Conservation (phyloP, 164 flowering plant species). For the Vitis riparia region DNA sequence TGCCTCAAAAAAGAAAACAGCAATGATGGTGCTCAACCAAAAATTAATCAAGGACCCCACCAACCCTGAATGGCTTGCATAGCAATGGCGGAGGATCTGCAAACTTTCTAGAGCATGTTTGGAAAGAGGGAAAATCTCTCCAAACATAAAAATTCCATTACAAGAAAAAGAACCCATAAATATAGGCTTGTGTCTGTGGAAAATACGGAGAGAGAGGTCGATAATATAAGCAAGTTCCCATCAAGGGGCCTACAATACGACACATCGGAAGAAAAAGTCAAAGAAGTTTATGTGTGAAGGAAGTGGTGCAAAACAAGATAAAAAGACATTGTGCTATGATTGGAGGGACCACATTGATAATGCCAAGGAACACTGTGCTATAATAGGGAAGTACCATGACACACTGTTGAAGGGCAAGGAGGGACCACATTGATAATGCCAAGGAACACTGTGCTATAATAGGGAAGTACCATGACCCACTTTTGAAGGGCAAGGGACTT, state of each 20-base stretch:
- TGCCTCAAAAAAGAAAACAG: not conserved
- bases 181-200: not conserved
- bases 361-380: constrained; percentile 12
- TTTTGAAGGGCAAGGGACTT: not conserved
- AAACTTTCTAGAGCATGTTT: constrained; percentile 1
- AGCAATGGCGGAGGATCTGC: not conserved
- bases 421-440: constrained; percentile 24
- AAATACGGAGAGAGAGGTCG: not conserved
- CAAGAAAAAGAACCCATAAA: not conserved
- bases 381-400: constrained; percentile 13
- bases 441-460: constrained; percentile 10
- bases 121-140: not conserved
- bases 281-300: constrained; percentile 18
- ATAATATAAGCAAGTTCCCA: constrained; percentile 1
- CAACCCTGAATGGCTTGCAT: not conserved
- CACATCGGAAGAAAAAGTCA: constrained; percentile 12
- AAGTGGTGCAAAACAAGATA: constrained; percentile 17
- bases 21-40: constrained; percentile 6
- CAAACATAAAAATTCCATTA: constrained; percentile 3
- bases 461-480: constrained; percentile 18
- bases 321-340: constrained; percentile 2
- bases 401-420: constrained; percentile 3
- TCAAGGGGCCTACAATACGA: constrained; percentile 15
- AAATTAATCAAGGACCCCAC: constrained; percentile 7
- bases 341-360: constrained; percentile 23